A percentile compares a stretch with the other conserved stretches of the same genome.
Evolutionary conservation across 345 rosid genomes (phyloP).

Genomic region (Hibiscus tridactylites): DNA sequence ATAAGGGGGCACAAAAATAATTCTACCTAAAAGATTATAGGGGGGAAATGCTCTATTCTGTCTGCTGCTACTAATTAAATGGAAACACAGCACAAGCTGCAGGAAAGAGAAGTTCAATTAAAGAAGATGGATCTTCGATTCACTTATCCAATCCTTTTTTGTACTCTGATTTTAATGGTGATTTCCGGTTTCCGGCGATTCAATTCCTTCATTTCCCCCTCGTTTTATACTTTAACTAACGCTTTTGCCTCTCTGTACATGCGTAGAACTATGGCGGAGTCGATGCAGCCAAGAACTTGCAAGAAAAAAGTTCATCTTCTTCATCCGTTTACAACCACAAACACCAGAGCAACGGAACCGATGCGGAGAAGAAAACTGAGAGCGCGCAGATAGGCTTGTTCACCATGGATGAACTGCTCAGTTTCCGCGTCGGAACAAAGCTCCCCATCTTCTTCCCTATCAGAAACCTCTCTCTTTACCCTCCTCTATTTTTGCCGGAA

Average conservation of each 20-base stretch:
- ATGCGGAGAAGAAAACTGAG: not conserved
- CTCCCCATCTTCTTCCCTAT: slow-evolving; percentile 23
- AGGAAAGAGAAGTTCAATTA: not conserved
- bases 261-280: not conserved
- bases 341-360: too few relatives aligned
- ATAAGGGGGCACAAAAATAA: too few relatives aligned
- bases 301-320: too few relatives aligned
- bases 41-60: too few relatives aligned
- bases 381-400: slow-evolving; percentile 13
- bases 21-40: too few relatives aligned
- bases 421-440: slow-evolving; percentile 16
- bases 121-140: not conserved
- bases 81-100: not conserved
- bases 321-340: too few relatives aligned
- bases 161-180: not conserved
- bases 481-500: slow-evolving; percentile 13
- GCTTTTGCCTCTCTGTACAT: not conserved
- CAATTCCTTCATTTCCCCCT: not conserved
- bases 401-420: slow-evolving; percentile 22
- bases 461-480: slow-evolving; percentile 21
- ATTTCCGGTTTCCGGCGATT: not conserved
- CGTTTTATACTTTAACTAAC: not conserved
- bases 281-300: too few relatives aligned
- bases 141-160: not conserved
- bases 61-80: too few relatives aligned